Conservation (phyloP, 345 rosid species). For the Populus deltoides region DNA sequence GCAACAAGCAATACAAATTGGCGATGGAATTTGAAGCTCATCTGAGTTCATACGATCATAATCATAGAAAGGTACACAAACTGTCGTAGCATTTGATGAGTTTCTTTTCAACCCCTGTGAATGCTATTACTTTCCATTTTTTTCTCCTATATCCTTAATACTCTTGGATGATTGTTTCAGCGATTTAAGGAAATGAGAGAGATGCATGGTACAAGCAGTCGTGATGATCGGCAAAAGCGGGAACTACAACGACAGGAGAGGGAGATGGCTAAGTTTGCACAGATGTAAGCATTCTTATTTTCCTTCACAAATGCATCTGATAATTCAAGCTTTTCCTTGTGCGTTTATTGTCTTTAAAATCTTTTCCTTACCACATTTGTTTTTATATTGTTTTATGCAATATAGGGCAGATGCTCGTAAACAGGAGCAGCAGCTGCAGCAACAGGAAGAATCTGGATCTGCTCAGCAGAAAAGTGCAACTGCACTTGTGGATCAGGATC, state of each 20-base stretch:
- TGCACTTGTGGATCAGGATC: slow-evolving; percentile 67
- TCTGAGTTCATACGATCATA: slow-evolving; percentile 95
- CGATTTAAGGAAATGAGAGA: slow-evolving; percentile 96
- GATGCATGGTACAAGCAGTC: slow-evolving; percentile 76
- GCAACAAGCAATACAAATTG: slow-evolving; percentile 94
- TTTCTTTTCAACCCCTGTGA: neutral
- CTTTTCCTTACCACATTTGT: neutral
- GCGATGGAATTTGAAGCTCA: slow-evolving; percentile 97
- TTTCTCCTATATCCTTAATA: neutral
- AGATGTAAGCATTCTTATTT: slow-evolving; percentile 29
- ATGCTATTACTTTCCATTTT: neutral
- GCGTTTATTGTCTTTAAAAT: neutral
- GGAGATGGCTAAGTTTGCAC: slow-evolving; percentile 83
- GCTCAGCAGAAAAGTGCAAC: slow-evolving; percentile 33
- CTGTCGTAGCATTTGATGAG: neutral
- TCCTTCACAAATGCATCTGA: slow-evolving; percentile 5
- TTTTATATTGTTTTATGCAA: slow-evolving; percentile 1
- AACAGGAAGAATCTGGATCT: slow-evolving; percentile 52
- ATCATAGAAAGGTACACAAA: slow-evolving; percentile 80
- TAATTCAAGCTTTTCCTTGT: neutral
- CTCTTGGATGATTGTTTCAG: slow-evolving; percentile 39
- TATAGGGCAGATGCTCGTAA: slow-evolving; percentile 84
- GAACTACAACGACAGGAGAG: slow-evolving; percentile 86
- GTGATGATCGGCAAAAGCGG: slow-evolving; percentile 90
- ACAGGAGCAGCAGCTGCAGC: slow-evolving; percentile 41